These are phyloP conservation scores for Linnemannia zychae DNA, from an alignment of 192 early-diverging fungal species.

Conservation along the genomic window DNA sequence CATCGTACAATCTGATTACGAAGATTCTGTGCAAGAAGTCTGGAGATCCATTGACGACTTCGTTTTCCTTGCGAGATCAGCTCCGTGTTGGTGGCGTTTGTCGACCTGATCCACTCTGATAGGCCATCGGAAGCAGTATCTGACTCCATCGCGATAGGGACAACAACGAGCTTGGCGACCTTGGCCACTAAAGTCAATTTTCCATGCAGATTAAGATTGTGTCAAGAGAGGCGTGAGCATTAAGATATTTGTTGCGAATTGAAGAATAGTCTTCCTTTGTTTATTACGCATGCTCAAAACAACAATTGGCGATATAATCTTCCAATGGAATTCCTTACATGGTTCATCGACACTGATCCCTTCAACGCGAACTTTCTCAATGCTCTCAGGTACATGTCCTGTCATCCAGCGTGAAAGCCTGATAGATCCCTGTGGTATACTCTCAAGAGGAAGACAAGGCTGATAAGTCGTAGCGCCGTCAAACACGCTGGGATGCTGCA, in stretches of 20 bases:
- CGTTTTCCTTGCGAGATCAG: background rate
- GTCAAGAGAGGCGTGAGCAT: too few species aligned
- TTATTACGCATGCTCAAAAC: too few species aligned
- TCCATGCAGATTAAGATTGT: too few species aligned
- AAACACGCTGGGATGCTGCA: slow-evolving; percentile 5
- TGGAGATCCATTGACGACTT: slow-evolving; percentile 1
- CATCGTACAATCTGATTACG: slow-evolving; percentile 13
- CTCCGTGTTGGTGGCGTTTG: background rate
- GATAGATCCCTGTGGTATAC: background rate
- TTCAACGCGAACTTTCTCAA: background rate
- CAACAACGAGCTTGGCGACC: background rate
- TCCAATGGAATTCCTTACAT: background rate
- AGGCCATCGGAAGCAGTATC: background rate
- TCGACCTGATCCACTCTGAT: slow-evolving; percentile 7
- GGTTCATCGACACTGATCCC: background rate
- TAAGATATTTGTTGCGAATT: too few species aligned
- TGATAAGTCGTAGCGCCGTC: slow-evolving; percentile 4
- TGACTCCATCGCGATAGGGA: background rate
- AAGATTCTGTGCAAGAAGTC: background rate
- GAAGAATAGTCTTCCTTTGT: too few species aligned
- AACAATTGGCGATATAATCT: too few species aligned
- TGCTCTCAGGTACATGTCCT: background rate
- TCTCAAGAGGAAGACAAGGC: slow-evolving; percentile 8
- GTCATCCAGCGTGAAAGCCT: background rate
- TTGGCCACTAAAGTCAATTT: background rate